A percentile compares a stretch with the other conserved stretches of the same genome.
Conservation (phyloP, 2,329 filamentous ascomycete species). For the Knufia fluminis region DNA sequence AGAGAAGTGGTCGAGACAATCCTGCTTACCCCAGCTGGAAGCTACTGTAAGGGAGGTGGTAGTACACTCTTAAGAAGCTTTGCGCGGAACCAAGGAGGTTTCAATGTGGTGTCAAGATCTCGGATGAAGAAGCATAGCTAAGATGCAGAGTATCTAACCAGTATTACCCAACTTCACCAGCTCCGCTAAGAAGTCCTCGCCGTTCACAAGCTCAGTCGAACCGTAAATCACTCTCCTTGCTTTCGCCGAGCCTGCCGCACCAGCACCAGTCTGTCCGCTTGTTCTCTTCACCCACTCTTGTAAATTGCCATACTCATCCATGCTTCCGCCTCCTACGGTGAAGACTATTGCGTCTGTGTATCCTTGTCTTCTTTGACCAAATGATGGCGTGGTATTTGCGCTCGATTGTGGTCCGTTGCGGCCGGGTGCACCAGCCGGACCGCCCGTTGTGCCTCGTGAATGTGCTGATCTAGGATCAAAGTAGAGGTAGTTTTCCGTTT, state of each 20-base stretch:
- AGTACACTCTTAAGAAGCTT: no score
- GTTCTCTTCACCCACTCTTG: conserved; percentile 90
- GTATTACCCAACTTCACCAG: conserved; percentile 50
- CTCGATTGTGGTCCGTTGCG: conserved; percentile 37
- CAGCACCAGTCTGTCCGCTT: conserved; percentile 42
- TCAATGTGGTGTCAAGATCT: no score
- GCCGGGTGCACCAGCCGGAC: conserved; percentile 36
- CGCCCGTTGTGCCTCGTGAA: conserved; percentile 78
- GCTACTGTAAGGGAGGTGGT: no score
- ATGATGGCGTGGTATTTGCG: conserved; percentile 65
- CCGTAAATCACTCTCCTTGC: conserved; percentile 86
- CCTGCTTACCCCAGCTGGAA: no score
- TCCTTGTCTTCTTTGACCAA: conserved; percentile 81
- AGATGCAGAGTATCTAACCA: conserved; percentile 24
- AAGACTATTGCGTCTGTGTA: conserved; percentile 92
- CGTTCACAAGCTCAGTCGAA: conserved; percentile 66
- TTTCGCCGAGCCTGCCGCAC: conserved; percentile 33
- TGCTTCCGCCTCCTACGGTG: conserved; percentile 88
- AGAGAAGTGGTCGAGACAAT: no score
- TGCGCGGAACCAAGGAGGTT: no score
- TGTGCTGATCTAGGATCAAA: conserved; percentile 93
- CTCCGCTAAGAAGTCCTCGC: conserved; percentile 50
- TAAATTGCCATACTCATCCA: conserved; percentile 97
- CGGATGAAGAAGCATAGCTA: no score
- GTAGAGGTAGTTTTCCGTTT: conserved; percentile 94